Evolutionary conservation across 208 protist genomes (phyloP).

Genomic region (Perkinsela sp.): DNA sequence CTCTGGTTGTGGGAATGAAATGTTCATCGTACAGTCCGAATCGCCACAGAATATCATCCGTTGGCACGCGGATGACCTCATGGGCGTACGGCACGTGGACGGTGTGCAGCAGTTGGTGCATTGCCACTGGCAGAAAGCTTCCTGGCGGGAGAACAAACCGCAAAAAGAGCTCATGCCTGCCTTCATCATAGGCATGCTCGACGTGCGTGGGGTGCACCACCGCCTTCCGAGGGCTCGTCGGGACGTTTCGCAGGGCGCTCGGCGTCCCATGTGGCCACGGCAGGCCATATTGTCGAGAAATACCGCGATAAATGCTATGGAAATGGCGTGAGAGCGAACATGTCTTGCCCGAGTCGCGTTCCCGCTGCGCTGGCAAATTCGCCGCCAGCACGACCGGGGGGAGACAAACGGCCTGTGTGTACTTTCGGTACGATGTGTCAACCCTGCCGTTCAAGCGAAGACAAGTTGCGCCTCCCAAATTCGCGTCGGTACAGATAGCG

Average conservation of each 20-base stretch:
- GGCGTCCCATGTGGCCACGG: no score
- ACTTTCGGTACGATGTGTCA: no score
- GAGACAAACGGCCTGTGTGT: no score
- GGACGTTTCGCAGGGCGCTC: no score
- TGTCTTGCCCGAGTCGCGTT: no score
- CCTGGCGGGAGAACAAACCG: neutral
- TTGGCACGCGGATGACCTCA: neutral
- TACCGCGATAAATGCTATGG: no score
- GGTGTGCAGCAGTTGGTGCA: neutral
- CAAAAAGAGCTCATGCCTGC: neutral
- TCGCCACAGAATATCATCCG: neutral
- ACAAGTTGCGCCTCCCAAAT: no score
- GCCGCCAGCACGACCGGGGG: no score
- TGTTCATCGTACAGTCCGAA: neutral
- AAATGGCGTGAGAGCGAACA: no score
- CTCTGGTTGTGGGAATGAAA: neutral
- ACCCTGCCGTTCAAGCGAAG: no score
- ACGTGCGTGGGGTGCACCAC: neutral
- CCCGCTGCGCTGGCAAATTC: no score
- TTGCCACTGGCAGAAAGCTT: neutral
- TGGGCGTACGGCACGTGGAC: neutral
- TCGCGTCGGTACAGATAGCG: neutral
- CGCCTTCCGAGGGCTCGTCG: neutral
- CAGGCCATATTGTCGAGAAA: no score
- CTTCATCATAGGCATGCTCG: neutral